These are phyloP conservation scores for Sporothrix brunneoviolacea DNA, from an alignment of 2,329 filamentous ascomycete genomes.

Conservation along the genomic window DNA sequence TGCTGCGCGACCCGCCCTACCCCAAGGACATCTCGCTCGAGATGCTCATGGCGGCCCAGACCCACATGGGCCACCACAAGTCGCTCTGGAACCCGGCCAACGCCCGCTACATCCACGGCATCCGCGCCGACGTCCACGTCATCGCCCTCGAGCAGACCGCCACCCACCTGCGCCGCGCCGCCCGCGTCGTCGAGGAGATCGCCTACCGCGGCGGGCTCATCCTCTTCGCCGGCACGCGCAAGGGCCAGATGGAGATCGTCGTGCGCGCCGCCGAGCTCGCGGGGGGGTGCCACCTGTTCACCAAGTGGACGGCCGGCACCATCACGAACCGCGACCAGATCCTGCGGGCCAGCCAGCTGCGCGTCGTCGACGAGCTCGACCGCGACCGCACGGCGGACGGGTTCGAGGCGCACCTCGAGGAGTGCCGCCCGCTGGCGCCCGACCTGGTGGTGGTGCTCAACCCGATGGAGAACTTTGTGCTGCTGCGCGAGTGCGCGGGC, in stretches of 20 bases:
- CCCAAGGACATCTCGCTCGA: constrained; percentile 83
- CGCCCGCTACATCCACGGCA: constrained; percentile 86
- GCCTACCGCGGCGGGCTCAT: constrained; percentile 75
- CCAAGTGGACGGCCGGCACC: constrained; percentile 83
- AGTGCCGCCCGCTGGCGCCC: constrained; percentile 64
- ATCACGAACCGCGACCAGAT: constrained; percentile 94
- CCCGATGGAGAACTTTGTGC: constrained; percentile 81
- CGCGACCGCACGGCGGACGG: constrained; percentile 43
- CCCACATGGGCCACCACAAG: constrained; percentile 84
- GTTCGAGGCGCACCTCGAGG: constrained; percentile 58
- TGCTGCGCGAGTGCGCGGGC: constrained; percentile 85
- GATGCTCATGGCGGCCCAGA: constrained; percentile 79
- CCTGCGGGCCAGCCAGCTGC: constrained; percentile 59
- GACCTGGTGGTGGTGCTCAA: constrained; percentile 92
- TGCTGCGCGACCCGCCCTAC: constrained; percentile 65
- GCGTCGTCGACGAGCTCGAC: constrained; percentile 74
- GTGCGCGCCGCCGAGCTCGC: constrained; percentile 74
- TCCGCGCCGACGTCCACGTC: constrained; percentile 83
- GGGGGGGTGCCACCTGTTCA: constrained; percentile 79
- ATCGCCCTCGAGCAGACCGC: constrained; percentile 87
- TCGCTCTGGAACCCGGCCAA: constrained; percentile 94
- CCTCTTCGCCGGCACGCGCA: constrained; percentile 82
- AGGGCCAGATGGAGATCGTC: constrained; percentile 73
- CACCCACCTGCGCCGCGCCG: constrained; percentile 82
- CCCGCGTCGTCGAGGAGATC: constrained; percentile 86